phyloP scores from a whole-genome alignment of 768 basidiomycete genomes.

The Trametes villosa region DNA sequence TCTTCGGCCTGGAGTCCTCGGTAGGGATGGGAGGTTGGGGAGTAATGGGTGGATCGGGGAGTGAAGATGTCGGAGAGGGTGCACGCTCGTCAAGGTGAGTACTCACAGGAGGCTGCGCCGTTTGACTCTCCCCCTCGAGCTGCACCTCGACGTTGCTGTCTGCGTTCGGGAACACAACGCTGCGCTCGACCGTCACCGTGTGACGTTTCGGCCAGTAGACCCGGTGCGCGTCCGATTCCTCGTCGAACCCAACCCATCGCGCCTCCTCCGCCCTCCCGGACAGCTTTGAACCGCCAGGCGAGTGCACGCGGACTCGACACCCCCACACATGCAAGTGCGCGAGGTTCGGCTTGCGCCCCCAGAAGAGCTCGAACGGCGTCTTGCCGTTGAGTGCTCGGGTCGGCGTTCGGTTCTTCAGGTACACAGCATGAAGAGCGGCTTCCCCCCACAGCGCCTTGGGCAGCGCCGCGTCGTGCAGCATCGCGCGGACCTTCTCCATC shows the following conservation, averaged over 20 bases:
- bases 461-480: constrained; percentile 41
- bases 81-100: too few relatives aligned
- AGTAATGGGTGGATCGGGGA: too few relatives aligned
- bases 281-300: constrained; percentile 10
- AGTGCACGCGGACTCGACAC: too few relatives aligned
- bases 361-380: constrained; percentile 25
- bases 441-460: constrained; percentile 45
- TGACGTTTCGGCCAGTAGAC: constrained; percentile 41
- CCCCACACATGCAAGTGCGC: constrained; percentile 19
- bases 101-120: too few relatives aligned
- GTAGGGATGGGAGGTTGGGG: too few relatives aligned
- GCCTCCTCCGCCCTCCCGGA: background rate
- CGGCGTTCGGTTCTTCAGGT: constrained; percentile 40
- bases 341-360: constrained; percentile 18
- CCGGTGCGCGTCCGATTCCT: too few relatives aligned
- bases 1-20: constrained; percentile 13
- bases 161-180: constrained; percentile 22
- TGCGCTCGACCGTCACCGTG: constrained; percentile 32
- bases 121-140: constrained; percentile 13
- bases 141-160: constrained; percentile 5
- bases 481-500: constrained; percentile 37
- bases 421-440: constrained; percentile 38
- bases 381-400: constrained; percentile 28
- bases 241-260: constrained; percentile 21
- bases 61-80: too few relatives aligned